Evolutionary conservation across 495 filamentous ascomycete genomes (phyloP), one percentile per base, ranked within the genome.

Genomic region (Aspergillus heteromorphus): DNA sequence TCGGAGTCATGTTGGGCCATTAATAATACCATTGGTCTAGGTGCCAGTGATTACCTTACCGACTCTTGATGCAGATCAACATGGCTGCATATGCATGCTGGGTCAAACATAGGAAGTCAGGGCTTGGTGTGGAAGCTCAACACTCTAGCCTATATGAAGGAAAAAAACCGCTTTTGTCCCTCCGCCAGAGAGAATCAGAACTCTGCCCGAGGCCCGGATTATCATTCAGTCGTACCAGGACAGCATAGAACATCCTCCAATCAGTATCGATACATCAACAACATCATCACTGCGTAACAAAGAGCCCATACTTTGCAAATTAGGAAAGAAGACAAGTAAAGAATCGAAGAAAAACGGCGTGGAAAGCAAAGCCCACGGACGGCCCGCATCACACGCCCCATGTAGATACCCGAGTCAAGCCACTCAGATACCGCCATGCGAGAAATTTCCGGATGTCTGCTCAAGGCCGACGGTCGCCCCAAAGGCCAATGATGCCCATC

Each of bases 401-500:
- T 30, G 23, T 3, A 27, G 23, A 7, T 4, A 27, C 23, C 23
- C 7, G 23, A 7, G 7, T 27, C 7, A 27, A 3, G 23, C 7
- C 23, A 7, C 23, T 7, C 23, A 27, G 23, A 38, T n/a, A 14
- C 34, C 13, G 11, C 34, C 5, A 5, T 38, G 11, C 11, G 11
- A 1, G 34, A 5, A 4, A n/a, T n/a, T 38, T 25, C 7, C 19
- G 23, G 10, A 2, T 14, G 7, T 40, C 10, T 23, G 25, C 14
- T 45, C 48, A 50, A 43, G 45, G 41, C 31, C 31, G 43, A 34
- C 86, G 86, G 76, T 96, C 91, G 1, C 91, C 91, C 91, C 91
- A 96, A 57, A 95, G 80, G 1, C 91, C 91, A 19, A 96, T 78
- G 38, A 95, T 81, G 4, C 82, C 83, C 75, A 95, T 85, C 30